phyloP scores from a whole-genome alignment of 1,284 basidiomycete species.

The Microbotryum scabiosae region DNA sequence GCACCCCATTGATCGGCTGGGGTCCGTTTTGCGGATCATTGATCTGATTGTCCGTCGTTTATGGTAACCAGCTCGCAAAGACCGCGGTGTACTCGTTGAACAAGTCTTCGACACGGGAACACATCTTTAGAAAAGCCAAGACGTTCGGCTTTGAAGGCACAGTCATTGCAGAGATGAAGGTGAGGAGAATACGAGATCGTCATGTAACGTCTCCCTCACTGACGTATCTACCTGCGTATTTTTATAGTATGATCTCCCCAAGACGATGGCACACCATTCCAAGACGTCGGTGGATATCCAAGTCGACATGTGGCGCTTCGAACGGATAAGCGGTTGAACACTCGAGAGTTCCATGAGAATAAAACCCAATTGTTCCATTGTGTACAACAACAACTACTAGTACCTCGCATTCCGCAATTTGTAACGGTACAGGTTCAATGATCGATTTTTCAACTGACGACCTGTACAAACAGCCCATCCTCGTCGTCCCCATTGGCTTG shows the following conservation, averaged over 20 bases:
- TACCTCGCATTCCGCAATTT: too few relatives aligned
- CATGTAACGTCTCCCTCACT: not conserved
- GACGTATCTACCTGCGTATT: not conserved
- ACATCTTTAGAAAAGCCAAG: slow-evolving; percentile 31
- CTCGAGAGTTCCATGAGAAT: too few relatives aligned
- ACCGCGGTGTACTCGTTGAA: slow-evolving; percentile 34
- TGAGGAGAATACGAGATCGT: not conserved
- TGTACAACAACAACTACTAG: too few relatives aligned
- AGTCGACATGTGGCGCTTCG: slow-evolving; percentile 31
- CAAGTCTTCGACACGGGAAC: slow-evolving; percentile 34
- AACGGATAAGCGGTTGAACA: slow-evolving; percentile 2
- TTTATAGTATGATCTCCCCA: slow-evolving; percentile 23
- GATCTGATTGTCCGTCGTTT: not conserved
- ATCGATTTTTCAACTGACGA: too few relatives aligned
- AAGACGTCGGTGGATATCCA: slow-evolving; percentile 33
- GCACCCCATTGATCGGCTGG: not conserved
- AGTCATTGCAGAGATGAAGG: slow-evolving; percentile 34
- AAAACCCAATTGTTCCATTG: too few relatives aligned
- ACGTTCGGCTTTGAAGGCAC: slow-evolving; percentile 31
- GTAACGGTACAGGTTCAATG: too few relatives aligned
- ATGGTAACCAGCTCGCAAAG: slow-evolving; percentile 22
- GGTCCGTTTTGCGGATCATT: not conserved
- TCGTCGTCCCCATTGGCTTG: too few relatives aligned
- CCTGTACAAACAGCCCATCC: too few relatives aligned
- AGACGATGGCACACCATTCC: slow-evolving; percentile 36